Base-by-base conservation (phyloP, 2,329 filamentous ascomycete species). In the Epichloe hybrida region DNA sequence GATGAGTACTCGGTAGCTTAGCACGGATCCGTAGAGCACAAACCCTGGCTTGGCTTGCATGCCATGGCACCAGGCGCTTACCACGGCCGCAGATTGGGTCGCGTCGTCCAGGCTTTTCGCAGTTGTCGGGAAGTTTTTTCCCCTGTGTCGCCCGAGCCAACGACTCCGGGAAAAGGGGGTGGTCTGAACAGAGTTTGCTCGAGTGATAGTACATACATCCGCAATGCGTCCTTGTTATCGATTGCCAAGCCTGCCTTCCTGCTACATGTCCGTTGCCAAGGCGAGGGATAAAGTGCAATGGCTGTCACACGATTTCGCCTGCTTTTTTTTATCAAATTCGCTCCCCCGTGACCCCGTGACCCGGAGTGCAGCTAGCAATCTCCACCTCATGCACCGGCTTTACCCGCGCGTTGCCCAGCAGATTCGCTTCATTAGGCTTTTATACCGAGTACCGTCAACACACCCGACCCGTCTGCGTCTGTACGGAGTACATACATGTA, bases 1-100 rank as follows among this genome's bases (percentile, higher is more conserved):
- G 6, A 27, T 27, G 2, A 27, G 23, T 27, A 27, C 6, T 27
- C 23, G 2, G 23, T 7, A 39, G 47, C 47, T 49, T 17, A 17
- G 1, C n/a, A n/a, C n/a, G n/a, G n/a, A n/a, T n/a, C n/a, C n/a
- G n/a, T 17, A 36, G 37, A 38, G 23, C 40, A 15, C 23, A 27
- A 27, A 17, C 23, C 23, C 23, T 27, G 23, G 23, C 23, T 27
- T 27, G 23, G 23, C 23, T 27, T 27, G 23, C 23, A 27, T 1
- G 21, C 17, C 17, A 17, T 17, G 17, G 47, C 42, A 49, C n/a
- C 41, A 52, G 50, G 52, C 52, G 53, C 53, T 55, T 54, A 50
- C 50, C 40, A 15, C 13, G 48, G 51, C 39, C 48, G 44, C 48
- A 50, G 43, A 45, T 50, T 53, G 48, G 50, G 52, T 45, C 56